phyloP scores from a whole-genome alignment of 2,329 filamentous ascomycete genomes.

The Lachnum nothofagi region DNA sequence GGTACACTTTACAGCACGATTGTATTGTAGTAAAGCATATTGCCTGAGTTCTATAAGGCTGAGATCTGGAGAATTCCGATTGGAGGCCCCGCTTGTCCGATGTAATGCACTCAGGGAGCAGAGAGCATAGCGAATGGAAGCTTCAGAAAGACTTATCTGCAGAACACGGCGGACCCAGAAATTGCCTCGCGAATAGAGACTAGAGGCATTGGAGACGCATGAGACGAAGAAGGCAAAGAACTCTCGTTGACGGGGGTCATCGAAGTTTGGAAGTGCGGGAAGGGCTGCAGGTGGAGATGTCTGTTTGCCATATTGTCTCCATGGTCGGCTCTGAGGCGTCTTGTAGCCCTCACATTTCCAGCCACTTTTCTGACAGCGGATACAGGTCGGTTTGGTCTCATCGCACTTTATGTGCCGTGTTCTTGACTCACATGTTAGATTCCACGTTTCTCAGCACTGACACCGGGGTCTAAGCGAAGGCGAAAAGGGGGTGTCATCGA shows the following conservation, averaged over 20 bases:
- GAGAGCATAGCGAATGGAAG: constrained; percentile 18
- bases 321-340: not conserved
- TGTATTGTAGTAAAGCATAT: constrained; percentile 15
- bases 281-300: not conserved
- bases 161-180: constrained; percentile 18
- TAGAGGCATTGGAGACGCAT: constrained; percentile 6
- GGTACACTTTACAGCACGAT: constrained; percentile 12
- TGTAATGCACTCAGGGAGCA: constrained; percentile 19
- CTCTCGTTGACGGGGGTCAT: constrained; percentile 8
- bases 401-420: constrained; percentile 25
- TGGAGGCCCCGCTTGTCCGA: not conserved
- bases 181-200: constrained; percentile 6
- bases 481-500: not conserved
- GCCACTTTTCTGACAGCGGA: constrained; percentile 16
- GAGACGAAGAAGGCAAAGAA: constrained; percentile 18
- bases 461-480: not conserved
- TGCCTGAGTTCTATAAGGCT: not conserved
- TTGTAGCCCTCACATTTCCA: constrained; percentile 23
- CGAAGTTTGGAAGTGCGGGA: constrained; percentile 9
- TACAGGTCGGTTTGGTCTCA: constrained; percentile 21
- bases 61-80: not conserved
- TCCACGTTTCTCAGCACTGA: not conserved
- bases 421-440: constrained; percentile 1
- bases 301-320: not conserved
- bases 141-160: constrained; percentile 15